Base-by-base conservation (phyloP, 108 stramenopile species). In the Skeletonema tropicum region DNA sequence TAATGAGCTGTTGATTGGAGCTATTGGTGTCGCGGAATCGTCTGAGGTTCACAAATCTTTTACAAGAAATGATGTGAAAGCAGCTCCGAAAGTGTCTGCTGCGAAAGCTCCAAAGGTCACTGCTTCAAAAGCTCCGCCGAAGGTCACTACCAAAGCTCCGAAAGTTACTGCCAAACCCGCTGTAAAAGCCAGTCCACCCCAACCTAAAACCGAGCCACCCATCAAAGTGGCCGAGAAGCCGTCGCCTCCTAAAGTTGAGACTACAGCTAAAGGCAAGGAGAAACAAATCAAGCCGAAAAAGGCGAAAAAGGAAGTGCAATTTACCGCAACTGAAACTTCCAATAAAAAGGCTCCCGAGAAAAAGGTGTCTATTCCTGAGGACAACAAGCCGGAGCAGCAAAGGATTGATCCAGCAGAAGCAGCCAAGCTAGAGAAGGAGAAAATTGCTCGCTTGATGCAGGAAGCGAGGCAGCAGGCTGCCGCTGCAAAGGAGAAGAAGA, bases 401-500 rank as follows among this genome's bases (percentile, higher is more conserved):
- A 55, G 23, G 23, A 55, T 55, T 30, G 68, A 68, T 19, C 31
- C 74, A 10, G 48, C 15, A 7, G 68, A 60, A n/a, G 38, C 41
- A 26, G 68, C 36, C 6, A 33, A 45, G 58, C 59, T 62, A 30
- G 74, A 75, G 36, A 68, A 70, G 21, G 74, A 69, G 6, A 32
- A 36, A 11, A 68, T 75, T 36, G 41, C 68, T 32, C 68, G 55
- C 13, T n/a, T 75, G n/a, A 14, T 68, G 17, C 46, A 75, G 38
- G 68, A 75, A 25, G 74, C 68, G 9, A 57, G 74, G 11, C 31
- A 69, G 17, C 57, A 75, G 38, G 59, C 52, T 6, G 74, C 74
- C n/a, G 68, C 36, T 11, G 68, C 67, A 15, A 68, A 35, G 60
- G 74, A 71, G 39, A 62, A 61, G 26, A 71, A 72, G 70, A 65